Evolutionary conservation across 2,329 filamentous ascomycete species (phyloP).

Genomic region (Neopestalotiopsis clavispora): DNA sequence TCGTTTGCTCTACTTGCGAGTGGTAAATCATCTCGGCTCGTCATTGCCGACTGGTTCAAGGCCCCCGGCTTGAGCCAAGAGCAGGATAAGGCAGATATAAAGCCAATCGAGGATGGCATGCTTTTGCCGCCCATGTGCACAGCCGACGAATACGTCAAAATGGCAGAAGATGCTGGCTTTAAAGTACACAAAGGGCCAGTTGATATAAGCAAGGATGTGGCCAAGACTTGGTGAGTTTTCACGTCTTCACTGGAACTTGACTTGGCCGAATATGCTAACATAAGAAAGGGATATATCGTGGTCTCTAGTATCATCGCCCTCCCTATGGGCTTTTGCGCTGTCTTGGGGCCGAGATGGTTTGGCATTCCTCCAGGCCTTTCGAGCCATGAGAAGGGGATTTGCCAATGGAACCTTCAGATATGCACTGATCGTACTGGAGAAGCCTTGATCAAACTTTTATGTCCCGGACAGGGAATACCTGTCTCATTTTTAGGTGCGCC

Average conservation of each 20-base stretch:
- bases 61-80: slow-evolving; percentile 47
- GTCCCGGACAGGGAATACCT: neutral
- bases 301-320: slow-evolving; percentile 62
- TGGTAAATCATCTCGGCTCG: slow-evolving; percentile 52
- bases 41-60: slow-evolving; percentile 68
- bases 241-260: neutral
- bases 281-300: slow-evolving; percentile 65
- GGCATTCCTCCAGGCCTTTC: slow-evolving; percentile 64
- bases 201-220: slow-evolving; percentile 62
- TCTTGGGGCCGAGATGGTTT: slow-evolving; percentile 64
- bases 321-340: slow-evolving; percentile 65
- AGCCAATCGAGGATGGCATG: slow-evolving; percentile 67
- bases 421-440: slow-evolving; percentile 62
- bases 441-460: slow-evolving; percentile 32
- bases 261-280: too few relatives aligned
- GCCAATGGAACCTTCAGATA: slow-evolving; percentile 63
- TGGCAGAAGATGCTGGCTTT: slow-evolving; percentile 55
- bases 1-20: slow-evolving; percentile 50
- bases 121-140: slow-evolving; percentile 61
- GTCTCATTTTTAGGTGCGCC: neutral
- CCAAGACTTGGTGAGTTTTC: slow-evolving; percentile 58
- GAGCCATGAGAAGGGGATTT: slow-evolving; percentile 65
- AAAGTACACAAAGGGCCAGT: slow-evolving; percentile 50
- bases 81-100: slow-evolving; percentile 54
- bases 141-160: slow-evolving; percentile 55